Base-by-base conservation (phyloP, 140 eudicot species). In the Ambrosia hybrid region DNA sequence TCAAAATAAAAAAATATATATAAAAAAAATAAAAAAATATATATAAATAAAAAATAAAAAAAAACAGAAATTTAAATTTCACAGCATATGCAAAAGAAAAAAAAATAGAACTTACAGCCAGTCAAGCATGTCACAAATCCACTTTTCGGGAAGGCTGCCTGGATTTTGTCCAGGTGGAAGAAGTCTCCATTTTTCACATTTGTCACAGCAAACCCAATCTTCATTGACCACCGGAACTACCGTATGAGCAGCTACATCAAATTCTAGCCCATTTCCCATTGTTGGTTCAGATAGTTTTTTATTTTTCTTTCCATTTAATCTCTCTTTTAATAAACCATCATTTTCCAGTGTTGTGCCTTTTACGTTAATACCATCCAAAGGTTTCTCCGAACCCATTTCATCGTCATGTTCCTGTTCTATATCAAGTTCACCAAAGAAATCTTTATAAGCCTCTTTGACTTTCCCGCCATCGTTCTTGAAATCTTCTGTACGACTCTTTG, bases 131-230 rank as follows among this genome's bases (percentile, higher is more conserved):
- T 79, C 82, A 70, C 99, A 94, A 34, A 80, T 37, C 99, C 99
- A 94, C 67, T 84, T 90, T 33, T 88, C 91, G 6, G 97, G 96
- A 80, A 94, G 96, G 57, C 81, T 79, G 13, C 80, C 56, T 0
- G 84, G 89, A 81, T 81, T 79, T 39, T 77, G 79, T 14, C 94
- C 94, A 79, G 79, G 87, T 65, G 99, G 99, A 67, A 94, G 88
- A 79, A 94, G 94, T 71, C 99, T 67, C 99, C 99, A 94, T 76
- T 80, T 81, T 53, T 82, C 77, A 68, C 99, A 94, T 75, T 86
- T 88, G 70, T 94, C 99, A 57, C 99, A 94, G 14, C 70, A 49
- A 17, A 94, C 99, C 99, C 99, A 94, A 73, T 82, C 84, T 80
- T 92, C 97, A 34, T 89, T 57, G 65, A 85, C 90, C 11, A 80